Base-by-base conservation (phyloP, 352 stramenopile genomes). In the Pythium diclinum region DNA sequence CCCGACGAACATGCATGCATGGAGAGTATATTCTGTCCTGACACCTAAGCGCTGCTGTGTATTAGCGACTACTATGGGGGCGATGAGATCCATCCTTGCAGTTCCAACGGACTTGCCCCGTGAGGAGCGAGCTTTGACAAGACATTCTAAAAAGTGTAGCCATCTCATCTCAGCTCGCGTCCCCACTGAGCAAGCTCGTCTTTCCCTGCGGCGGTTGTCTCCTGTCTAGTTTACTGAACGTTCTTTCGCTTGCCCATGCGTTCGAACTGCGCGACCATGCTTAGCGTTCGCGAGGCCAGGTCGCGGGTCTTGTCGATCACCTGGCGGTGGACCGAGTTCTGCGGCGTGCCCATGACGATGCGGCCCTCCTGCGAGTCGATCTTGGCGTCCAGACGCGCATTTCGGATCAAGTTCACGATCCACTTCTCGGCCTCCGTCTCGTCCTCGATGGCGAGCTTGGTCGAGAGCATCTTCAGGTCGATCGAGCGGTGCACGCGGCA, bases 401-500 rank as follows among this genome's bases (percentile, higher is more conserved):
- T 98, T 58, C 96, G 87, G 74, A 99, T 99, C 56, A 99, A 76
- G 83, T 99, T 98, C 25, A 99, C 97, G 76, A 99, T 98, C 97
- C 97, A 99, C 71, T 97, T 96, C 78, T 99, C 97, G 11, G 97
- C 96, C 56, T 97, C 91, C n/a, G 94, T 87, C 61, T 96, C 81
- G 68, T 99, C 89, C 38, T 91, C 80, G 92, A 99, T 99, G 38
- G 91, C 95, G 61, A 99, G 83, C 83, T 98, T 98, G 30, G 95
- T 89, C 47, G 96, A 97, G 65, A 99, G 83, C 69, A 94, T 95
- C 62, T 90, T 89, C 72, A 99, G 97, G 84, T 99, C 96, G 77
- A 99, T 99, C 77, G 98, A 99, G 73, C 97, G 88, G 85, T 99
- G 97, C 71, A 99, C 98, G 57, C 97, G 88, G 80, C 97, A 99